These are phyloP conservation scores for Suhomyces choctaworum DNA, from an alignment of 1,139 yeast genomes.

Conservation along the genomic window DNA sequence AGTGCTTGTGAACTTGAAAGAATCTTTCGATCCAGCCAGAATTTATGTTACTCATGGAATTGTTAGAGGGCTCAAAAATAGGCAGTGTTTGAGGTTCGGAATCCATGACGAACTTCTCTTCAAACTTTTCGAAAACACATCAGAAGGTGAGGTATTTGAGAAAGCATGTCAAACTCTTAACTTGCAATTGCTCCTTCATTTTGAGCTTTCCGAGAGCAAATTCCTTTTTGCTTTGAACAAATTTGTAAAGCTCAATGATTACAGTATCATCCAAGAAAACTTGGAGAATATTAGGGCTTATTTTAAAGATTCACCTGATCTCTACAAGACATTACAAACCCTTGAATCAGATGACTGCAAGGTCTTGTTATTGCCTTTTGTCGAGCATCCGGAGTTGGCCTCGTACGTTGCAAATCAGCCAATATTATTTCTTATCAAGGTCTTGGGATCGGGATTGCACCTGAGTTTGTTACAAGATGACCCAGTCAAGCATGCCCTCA, in stretches of 20 bases:
- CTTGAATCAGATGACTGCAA: slow-evolving; percentile 9
- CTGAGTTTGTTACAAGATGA: slow-evolving; percentile 3
- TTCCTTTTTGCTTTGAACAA: slow-evolving; percentile 37
- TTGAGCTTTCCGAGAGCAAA: slow-evolving; percentile 20
- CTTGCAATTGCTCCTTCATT: slow-evolving; percentile 45
- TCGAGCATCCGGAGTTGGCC: slow-evolving; percentile 13
- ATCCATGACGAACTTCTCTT: slow-evolving; percentile 34
- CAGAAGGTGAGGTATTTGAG: slow-evolving; percentile 63
- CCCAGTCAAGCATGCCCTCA: neutral
- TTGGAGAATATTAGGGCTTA: slow-evolving; percentile 24
- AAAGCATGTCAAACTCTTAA: slow-evolving; percentile 52
- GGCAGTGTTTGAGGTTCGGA: slow-evolving; percentile 30
- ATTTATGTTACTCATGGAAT: slow-evolving; percentile 63
- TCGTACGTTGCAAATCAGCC: slow-evolving; percentile 10
- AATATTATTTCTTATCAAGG: slow-evolving; percentile 8
- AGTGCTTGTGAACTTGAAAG: slow-evolving; percentile 48
- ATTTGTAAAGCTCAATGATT: slow-evolving; percentile 47
- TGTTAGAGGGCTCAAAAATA: slow-evolving; percentile 45
- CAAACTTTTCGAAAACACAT: slow-evolving; percentile 50
- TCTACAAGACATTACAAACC: neutral
- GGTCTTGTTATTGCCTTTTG: slow-evolving; percentile 10
- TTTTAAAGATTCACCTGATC: slow-evolving; percentile 13
- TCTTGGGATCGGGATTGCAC: slow-evolving; percentile 13
- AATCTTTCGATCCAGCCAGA: slow-evolving; percentile 71
- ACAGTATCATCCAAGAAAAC: slow-evolving; percentile 35